A percentile compares a stretch with the other conserved stretches of the same genome.
phyloP scores from a whole-genome alignment of 1,284 basidiomycete genomes.

The Apiotrichum sp. region DNA sequence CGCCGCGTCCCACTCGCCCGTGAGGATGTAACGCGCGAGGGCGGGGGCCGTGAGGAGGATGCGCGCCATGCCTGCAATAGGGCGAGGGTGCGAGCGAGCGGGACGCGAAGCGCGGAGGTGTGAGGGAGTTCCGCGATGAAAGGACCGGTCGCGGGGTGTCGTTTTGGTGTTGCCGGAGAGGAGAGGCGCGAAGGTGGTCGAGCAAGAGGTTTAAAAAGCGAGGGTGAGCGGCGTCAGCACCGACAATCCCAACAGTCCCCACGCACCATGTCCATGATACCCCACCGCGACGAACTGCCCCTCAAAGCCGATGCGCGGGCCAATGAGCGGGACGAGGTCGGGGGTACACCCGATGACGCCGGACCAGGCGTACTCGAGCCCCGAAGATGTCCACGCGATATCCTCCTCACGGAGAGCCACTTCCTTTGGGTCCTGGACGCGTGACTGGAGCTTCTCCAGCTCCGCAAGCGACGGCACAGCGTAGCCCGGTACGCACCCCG shows the following conservation, averaged over 20 bases:
- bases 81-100: too few relatives aligned
- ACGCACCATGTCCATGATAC: slow-evolving; percentile 39
- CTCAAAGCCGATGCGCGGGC: slow-evolving; percentile 25
- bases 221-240: too few relatives aligned
- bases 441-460: too few relatives aligned
- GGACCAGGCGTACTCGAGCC: slow-evolving; percentile 37
- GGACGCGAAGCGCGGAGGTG: too few relatives aligned
- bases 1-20: slow-evolving; percentile 26
- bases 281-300: slow-evolving; percentile 38
- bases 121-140: too few relatives aligned
- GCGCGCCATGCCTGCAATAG: slow-evolving; percentile 31
- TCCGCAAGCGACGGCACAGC: neutral
- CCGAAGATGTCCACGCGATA: slow-evolving; percentile 1
- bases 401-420: too few relatives aligned
- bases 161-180: too few relatives aligned
- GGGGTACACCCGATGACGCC: slow-evolving; percentile 39
- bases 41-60: slow-evolving; percentile 41
- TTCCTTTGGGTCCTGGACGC: too few relatives aligned
- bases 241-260: neutral
- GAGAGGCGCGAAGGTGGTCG: too few relatives aligned
- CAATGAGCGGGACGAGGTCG: slow-evolving; percentile 36
- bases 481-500: slow-evolving; percentile 11
- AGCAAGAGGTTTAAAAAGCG: too few relatives aligned
- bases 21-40: slow-evolving; percentile 27
- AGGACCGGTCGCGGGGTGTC: too few relatives aligned